These are phyloP conservation scores for Hymenoscyphus fraxineus DNA, from an alignment of 2,329 filamentous ascomycete species.

Conservation along the genomic window DNA sequence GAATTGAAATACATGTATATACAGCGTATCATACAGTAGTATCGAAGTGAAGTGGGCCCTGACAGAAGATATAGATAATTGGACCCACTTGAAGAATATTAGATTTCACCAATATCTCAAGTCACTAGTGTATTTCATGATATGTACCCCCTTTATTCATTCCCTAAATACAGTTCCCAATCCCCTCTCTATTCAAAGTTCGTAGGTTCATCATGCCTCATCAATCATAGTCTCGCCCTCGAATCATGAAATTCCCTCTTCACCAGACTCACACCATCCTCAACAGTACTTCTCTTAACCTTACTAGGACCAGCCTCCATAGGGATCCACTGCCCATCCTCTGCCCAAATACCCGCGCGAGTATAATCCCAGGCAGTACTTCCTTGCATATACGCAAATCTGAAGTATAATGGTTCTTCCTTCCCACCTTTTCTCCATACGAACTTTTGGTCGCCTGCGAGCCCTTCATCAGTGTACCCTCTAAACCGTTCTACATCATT, in stretches of 20 bases:
- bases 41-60: too few relatives aligned
- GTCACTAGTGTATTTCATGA: too few relatives aligned
- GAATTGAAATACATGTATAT: too few relatives aligned
- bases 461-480: constrained; percentile 59
- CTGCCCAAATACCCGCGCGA: constrained; percentile 67
- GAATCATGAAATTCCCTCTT: constrained; percentile 4
- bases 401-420: constrained; percentile 65
- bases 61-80: too few relatives aligned
- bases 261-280: constrained; percentile 9
- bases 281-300: constrained; percentile 26
- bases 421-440: constrained; percentile 54
- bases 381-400: constrained; percentile 71
- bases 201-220: neutral
- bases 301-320: constrained; percentile 45
- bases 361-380: constrained; percentile 66
- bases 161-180: neutral
- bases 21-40: too few relatives aligned
- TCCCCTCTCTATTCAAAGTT: neutral
- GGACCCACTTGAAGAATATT: neutral
- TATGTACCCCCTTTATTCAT: neutral
- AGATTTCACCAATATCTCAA: neutral
- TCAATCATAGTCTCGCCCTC: neutral
- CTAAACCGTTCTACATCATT: constrained; percentile 82
- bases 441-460: constrained; percentile 46
- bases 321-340: constrained; percentile 59